phyloP scores from a whole-genome alignment of 768 basidiomycete species.

The Collybiopsis luxurians region DNA sequence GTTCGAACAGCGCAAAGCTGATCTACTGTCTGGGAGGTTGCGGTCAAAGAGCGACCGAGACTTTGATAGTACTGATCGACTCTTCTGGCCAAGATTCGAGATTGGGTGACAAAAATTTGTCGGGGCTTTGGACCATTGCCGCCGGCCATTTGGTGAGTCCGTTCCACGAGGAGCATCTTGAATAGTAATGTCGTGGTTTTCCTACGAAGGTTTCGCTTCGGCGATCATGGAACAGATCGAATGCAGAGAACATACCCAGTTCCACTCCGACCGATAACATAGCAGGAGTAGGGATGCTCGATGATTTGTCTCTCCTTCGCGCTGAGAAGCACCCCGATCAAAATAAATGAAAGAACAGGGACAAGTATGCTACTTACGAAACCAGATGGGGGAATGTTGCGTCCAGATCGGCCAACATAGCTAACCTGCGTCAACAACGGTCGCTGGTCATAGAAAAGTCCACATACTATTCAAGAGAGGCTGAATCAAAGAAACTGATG shows the following conservation, averaged over 20 bases:
- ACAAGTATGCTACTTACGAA: conserved; percentile 28
- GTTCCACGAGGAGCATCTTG: conserved; percentile 70
- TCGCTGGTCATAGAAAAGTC: conserved; percentile 22
- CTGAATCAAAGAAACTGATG: not conserved
- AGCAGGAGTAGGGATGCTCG: conserved; percentile 58
- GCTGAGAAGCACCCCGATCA: conserved; percentile 17
- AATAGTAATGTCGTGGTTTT: conserved; percentile 79
- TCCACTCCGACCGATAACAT: conserved; percentile 68
- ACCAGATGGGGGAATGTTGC: conserved; percentile 41
- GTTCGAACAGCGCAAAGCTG: conserved; percentile 33
- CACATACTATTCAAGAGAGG: conserved; percentile 11
- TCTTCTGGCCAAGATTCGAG: conserved; percentile 59
- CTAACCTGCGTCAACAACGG: conserved; percentile 26
- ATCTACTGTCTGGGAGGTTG: conserved; percentile 30
- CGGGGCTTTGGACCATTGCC: conserved; percentile 44
- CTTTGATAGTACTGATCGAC: conserved; percentile 66
- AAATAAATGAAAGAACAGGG: not conserved
- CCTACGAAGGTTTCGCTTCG: conserved; percentile 28
- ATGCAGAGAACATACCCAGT: conserved; percentile 50
- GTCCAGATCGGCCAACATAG: conserved; percentile 51
- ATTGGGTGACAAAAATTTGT: conserved; percentile 74
- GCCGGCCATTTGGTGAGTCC: conserved; percentile 41
- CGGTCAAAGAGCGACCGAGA: conserved; percentile 41
- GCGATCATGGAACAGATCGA: not conserved
- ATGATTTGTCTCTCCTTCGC: conserved; percentile 55